Evolutionary conservation across 129 eudicot species (phyloP).

Genomic region (Logfia minima): DNA sequence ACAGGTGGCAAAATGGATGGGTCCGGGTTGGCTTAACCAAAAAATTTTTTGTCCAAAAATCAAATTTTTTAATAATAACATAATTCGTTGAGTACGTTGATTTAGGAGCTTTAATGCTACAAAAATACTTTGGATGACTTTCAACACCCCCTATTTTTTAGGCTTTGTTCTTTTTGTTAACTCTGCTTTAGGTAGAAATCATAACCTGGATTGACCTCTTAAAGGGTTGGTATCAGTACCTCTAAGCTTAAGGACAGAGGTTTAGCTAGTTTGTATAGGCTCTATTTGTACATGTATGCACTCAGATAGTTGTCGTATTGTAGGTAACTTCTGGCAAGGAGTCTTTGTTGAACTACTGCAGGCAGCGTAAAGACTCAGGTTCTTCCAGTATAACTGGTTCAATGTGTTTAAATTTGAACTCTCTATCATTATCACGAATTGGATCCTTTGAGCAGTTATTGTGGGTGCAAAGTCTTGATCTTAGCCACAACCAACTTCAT

Average conservation of each 20-base stretch:
- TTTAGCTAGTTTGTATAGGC: background rate
- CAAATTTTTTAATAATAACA: too few relatives aligned
- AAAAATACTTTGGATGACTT: too few relatives aligned
- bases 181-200: too few relatives aligned
- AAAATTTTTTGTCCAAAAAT: background rate
- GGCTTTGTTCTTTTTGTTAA: too few relatives aligned
- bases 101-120: too few relatives aligned
- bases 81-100: too few relatives aligned
- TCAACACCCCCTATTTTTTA: too few relatives aligned
- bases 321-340: constrained; percentile 64
- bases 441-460: constrained; percentile 62
- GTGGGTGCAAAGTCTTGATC: constrained; percentile 92
- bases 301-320: constrained; percentile 16
- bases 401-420: constrained; percentile 55
- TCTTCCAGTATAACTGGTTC: constrained; percentile 25
- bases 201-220: too few relatives aligned
- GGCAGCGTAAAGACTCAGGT: constrained; percentile 48
- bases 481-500: constrained; percentile 82
- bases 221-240: too few relatives aligned
- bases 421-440: constrained; percentile 60
- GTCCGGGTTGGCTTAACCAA: background rate
- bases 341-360: constrained; percentile 54
- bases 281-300: background rate
- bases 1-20: background rate
- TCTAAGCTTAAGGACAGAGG: too few relatives aligned